These are phyloP conservation scores for Linnemannia schmuckeri DNA, from an alignment of 192 early-diverging fungal genomes.

Conservation along the genomic window DNA sequence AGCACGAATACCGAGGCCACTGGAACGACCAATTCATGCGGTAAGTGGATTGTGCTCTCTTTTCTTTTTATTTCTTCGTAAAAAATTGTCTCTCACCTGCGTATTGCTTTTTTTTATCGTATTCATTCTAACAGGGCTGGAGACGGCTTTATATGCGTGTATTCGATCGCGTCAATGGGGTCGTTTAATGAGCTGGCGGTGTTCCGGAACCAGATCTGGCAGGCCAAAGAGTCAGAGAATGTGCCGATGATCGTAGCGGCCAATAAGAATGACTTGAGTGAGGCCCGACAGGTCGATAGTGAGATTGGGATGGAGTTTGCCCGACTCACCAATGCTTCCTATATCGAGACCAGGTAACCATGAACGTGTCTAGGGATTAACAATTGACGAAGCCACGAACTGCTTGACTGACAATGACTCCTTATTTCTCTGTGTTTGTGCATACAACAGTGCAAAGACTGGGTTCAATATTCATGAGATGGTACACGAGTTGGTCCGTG, in stretches of 20 bases:
- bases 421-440: neutral
- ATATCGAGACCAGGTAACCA: slow-evolving; percentile 68
- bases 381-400: neutral
- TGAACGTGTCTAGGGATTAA: neutral
- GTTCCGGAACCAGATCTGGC: slow-evolving; percentile 80
- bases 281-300: slow-evolving; percentile 71
- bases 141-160: slow-evolving; percentile 88
- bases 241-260: slow-evolving; percentile 88
- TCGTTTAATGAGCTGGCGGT: slow-evolving; percentile 84
- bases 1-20: slow-evolving; percentile 80
- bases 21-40: slow-evolving; percentile 50
- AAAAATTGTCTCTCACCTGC: neutral
- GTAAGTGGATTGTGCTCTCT: slow-evolving; percentile 15
- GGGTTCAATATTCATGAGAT: slow-evolving; percentile 39
- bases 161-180: slow-evolving; percentile 80
- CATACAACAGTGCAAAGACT: slow-evolving; percentile 34
- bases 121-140: slow-evolving; percentile 68
- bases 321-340: slow-evolving; percentile 66
- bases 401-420: neutral
- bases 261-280: slow-evolving; percentile 87
- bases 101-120: neutral
- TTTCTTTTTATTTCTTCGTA: neutral
- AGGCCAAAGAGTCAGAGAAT: slow-evolving; percentile 83
- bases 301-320: slow-evolving; percentile 70
- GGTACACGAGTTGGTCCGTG: slow-evolving; percentile 33